A percentile compares a stretch with the other conserved stretches of the same genome.
Evolutionary conservation across 2,329 filamentous ascomycete species (phyloP).

Genomic region (Leptographium galeiforme): DNA sequence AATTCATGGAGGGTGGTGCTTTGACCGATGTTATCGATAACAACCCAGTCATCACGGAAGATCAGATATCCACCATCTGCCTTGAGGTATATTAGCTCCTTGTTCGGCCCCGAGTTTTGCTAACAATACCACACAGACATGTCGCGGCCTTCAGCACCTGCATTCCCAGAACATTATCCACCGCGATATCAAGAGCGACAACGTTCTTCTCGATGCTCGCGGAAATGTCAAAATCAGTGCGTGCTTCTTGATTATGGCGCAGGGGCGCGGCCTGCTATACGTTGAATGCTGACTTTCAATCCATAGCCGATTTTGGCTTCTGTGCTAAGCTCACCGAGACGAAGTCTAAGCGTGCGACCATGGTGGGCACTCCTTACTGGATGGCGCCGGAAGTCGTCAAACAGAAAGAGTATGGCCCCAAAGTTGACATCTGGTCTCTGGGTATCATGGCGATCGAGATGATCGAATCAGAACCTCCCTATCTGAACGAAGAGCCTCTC

Average conservation of each 20-base stretch:
- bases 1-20: constrained; percentile 98
- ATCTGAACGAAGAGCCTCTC: constrained; percentile 92
- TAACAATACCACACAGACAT: constrained; percentile 50
- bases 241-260: constrained; percentile 22
- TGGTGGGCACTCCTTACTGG: constrained; percentile 99
- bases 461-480: constrained; percentile 97
- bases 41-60: constrained; percentile 83
- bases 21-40: constrained; percentile 98
- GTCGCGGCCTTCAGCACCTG: constrained; percentile 84
- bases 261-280: background rate
- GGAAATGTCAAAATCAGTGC: constrained; percentile 96
- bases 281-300: background rate
- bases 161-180: constrained; percentile 97
- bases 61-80: constrained; percentile 96
- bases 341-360: constrained; percentile 93
- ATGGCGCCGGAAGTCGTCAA: constrained; percentile 99
- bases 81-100: constrained; percentile 55
- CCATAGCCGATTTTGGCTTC: constrained; percentile 88
- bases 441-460: constrained; percentile 99
- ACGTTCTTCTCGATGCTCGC: constrained; percentile 83
- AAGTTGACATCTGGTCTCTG: constrained; percentile 97
- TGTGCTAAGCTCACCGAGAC: constrained; percentile 96
- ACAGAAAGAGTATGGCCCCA: constrained; percentile 96
- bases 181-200: constrained; percentile 98
- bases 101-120: background rate